Evolutionary conservation across 2,329 filamentous ascomycete genomes (phyloP), one percentile per base, ranked within the genome.

Genomic region (Aureobasidium musti): DNA sequence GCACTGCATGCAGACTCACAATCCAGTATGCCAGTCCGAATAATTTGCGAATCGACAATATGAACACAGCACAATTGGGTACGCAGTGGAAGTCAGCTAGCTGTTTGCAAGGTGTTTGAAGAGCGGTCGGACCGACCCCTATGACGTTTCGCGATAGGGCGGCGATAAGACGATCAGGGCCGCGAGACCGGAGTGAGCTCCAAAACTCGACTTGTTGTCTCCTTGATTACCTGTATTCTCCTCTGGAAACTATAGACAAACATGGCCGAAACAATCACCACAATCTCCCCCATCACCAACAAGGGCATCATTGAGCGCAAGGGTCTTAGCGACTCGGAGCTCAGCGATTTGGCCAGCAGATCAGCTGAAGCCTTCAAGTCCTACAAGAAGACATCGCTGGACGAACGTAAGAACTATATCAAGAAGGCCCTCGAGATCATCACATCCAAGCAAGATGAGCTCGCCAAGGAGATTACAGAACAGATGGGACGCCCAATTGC

Each of bases 401-500:
- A 84, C 61, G 86, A 93, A 70, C 87, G 94, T 61, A 89, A 96
- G 78, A 84, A 85, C 54, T 93, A 97, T 70, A 87, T 97, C 73
- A 88, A 86, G 73, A 91, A 90, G 73, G 92, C 93, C 1, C 80
- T 98, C 52, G 84, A 88, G 69, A 79, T 91, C 5, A 82, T 98
- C 33, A 79, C 81, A 19, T 84, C 87, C 59, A 88, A 87, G 76
- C 86, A 92, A 77, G 89, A 95, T 87, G 90, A 88, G 69, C 83
- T 98, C 39, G 92, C 90, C 6, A 84, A 87, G 71, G 93, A 97
- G 77, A 81, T 98, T 68, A 97, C 93, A 0, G 89, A 91, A 76
- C 93, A 98, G 81, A 98, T 98, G 93, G 94, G 94, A 49, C 86
- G 94, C 23, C 94, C 94, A 39, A 97, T 97, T 73, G 86, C 90